These are phyloP conservation scores for Komagataella ulmi DNA, from an alignment of 805 yeast genomes.

Conservation along the genomic window DNA sequence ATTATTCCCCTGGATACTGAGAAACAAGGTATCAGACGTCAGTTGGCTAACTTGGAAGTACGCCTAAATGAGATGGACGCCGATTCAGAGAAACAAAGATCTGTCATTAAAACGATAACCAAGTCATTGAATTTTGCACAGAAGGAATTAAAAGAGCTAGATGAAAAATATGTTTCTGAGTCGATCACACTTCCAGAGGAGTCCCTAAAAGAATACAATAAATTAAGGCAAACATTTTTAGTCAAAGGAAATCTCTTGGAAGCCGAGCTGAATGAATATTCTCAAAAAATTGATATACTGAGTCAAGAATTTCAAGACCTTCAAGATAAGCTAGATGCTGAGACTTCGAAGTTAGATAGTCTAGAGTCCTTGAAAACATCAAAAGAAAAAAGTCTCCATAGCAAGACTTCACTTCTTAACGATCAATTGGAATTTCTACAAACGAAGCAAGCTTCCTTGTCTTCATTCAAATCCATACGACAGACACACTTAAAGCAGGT, in stretches of 20 bases:
- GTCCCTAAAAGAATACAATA: slow-evolving; percentile 44
- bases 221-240: slow-evolving; percentile 41
- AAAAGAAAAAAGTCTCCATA: neutral
- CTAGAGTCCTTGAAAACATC: neutral
- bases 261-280: slow-evolving; percentile 30
- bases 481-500: slow-evolving; percentile 32
- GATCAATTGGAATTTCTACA: slow-evolving; percentile 8
- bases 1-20: slow-evolving; percentile 54
- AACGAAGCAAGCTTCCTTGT: slow-evolving; percentile 6
- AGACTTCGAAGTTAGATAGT: neutral
- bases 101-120: slow-evolving; percentile 24
- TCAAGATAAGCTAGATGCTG: neutral
- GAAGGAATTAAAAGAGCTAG: slow-evolving; percentile 14
- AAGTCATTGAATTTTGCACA: slow-evolving; percentile 11
- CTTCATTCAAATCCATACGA: slow-evolving; percentile 17
- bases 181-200: slow-evolving; percentile 24
- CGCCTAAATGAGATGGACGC: slow-evolving; percentile 30
- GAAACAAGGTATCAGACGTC: slow-evolving; percentile 33
- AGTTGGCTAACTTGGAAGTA: slow-evolving; percentile 36
- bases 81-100: slow-evolving; percentile 31
- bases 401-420: slow-evolving; percentile 3
- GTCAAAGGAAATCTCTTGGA: slow-evolving; percentile 43
- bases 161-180: neutral
- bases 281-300: slow-evolving; percentile 9
- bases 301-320: neutral